These are phyloP conservation scores for Vitis rotundifolia DNA, from an alignment of 164 flowering plant species.

Conservation along the genomic window DNA sequence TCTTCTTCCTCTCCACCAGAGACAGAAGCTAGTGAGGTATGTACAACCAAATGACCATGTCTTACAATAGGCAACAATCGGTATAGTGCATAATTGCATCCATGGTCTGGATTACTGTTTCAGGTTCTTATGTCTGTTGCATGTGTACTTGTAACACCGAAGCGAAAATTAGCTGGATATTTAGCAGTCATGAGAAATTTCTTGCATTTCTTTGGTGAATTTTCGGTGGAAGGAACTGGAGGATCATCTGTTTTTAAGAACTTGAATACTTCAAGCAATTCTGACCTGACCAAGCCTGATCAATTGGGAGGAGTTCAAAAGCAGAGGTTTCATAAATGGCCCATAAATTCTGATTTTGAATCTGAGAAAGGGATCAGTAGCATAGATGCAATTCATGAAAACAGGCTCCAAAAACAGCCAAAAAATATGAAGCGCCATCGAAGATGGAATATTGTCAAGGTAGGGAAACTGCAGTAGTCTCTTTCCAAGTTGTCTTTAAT, in stretches of 20 bases:
- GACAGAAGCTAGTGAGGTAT: constrained; percentile 80
- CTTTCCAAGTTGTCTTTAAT: not conserved
- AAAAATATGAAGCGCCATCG: constrained; percentile 74
- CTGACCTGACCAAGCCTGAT: constrained; percentile 47
- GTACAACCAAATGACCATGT: not conserved
- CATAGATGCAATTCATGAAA: constrained; percentile 27
- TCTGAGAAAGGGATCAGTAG: constrained; percentile 42
- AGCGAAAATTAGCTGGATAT: constrained; percentile 86
- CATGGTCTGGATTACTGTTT: constrained; percentile 16
- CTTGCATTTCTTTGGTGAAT: constrained; percentile 86
- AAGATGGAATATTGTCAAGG: constrained; percentile 87
- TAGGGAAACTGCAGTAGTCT: constrained; percentile 15
- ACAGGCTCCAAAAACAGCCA: constrained; percentile 33
- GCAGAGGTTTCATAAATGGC: constrained; percentile 48
- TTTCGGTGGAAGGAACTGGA: constrained; percentile 94
- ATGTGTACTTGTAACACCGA: constrained; percentile 89
- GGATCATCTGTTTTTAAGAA: constrained; percentile 78
- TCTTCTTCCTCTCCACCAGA: constrained; percentile 45
- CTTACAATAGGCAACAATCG: not conserved
- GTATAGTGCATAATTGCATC: not conserved
- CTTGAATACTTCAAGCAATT: constrained; percentile 32
- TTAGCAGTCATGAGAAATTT: constrained; percentile 77
- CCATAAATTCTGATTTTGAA: constrained; percentile 33
- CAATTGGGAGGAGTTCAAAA: constrained; percentile 26
- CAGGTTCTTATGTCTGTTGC: constrained; percentile 82